phyloP scores from a whole-genome alignment of 2,329 filamentous ascomycete genomes.

The Drechmeria coniospora region DNA sequence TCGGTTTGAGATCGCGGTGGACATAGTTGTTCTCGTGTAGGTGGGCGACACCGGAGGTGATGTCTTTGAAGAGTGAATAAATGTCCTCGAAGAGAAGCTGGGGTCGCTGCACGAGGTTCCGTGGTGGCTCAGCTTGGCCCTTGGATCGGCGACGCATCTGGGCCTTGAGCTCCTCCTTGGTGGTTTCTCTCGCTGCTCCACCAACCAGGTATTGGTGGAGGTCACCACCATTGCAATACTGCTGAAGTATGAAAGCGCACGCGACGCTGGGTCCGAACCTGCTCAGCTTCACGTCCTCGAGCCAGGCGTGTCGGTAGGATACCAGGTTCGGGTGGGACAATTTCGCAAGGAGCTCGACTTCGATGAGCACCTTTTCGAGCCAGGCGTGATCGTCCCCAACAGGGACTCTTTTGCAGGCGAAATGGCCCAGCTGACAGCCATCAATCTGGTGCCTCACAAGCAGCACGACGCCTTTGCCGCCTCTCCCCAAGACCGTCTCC shows the following conservation, averaged over 20 bases:
- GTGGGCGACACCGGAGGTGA: constrained; percentile 81
- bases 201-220: constrained; percentile 77
- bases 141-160: constrained; percentile 70
- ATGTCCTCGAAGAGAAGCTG: constrained; percentile 70
- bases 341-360: constrained; percentile 83
- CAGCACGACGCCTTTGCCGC: constrained; percentile 87
- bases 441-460: constrained; percentile 90
- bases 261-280: constrained; percentile 83
- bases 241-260: constrained; percentile 91
- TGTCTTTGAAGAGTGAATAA: constrained; percentile 90
- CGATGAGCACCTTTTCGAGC: constrained; percentile 84
- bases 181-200: constrained; percentile 43
- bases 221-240: constrained; percentile 92
- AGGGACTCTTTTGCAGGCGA: constrained; percentile 92
- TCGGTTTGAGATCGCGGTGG: constrained; percentile 89
- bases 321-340: constrained; percentile 91
- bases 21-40: constrained; percentile 87
- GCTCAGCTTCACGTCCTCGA: constrained; percentile 74
- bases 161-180: constrained; percentile 78
- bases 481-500: constrained; percentile 69
- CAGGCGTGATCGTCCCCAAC: constrained; percentile 89
- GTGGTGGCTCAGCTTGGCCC: constrained; percentile 51
- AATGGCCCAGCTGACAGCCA: constrained; percentile 73
- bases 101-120: constrained; percentile 26
- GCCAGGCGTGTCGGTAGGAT: constrained; percentile 93